These are phyloP conservation scores for Tilletiaria anomala DNA, from an alignment of 1,284 basidiomycete species.

Conservation along the genomic window DNA sequence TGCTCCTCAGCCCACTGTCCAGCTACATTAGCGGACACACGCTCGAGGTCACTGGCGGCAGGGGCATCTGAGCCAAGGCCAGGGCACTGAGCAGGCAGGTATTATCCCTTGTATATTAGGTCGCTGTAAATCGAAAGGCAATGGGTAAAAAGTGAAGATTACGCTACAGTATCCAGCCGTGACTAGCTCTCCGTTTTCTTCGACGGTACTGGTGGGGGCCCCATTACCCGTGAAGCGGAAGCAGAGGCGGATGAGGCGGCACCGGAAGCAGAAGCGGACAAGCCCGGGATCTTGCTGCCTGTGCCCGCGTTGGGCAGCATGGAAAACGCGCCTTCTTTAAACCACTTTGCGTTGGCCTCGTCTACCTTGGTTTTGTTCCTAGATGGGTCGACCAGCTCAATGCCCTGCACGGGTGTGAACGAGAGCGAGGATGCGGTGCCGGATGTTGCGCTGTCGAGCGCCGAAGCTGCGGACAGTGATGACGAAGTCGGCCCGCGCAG, in stretches of 20 bases:
- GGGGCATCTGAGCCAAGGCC: no score
- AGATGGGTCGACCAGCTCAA: slow-evolving; percentile 42
- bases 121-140: no score
- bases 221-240: neutral
- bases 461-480: neutral
- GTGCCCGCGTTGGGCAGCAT: slow-evolving; percentile 14
- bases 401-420: slow-evolving; percentile 83
- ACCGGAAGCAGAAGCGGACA: neutral
- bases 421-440: slow-evolving; percentile 81
- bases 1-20: slow-evolving; percentile 54
- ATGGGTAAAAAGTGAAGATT: no score
- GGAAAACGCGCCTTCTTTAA: slow-evolving; percentile 38
- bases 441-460: slow-evolving; percentile 48
- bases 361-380: slow-evolving; percentile 23
- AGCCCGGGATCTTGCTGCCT: neutral
- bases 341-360: slow-evolving; percentile 41
- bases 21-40: slow-evolving; percentile 69
- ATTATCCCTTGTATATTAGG: no score
- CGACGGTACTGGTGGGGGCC: slow-evolving; percentile 1
- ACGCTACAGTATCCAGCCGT: no score
- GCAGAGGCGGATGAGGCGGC: neutral
- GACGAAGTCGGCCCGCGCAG: slow-evolving; percentile 39
- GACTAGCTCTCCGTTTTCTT: neutral
- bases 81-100: no score
- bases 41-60: slow-evolving; percentile 42